Conservation (phyloP, 2,329 filamentous ascomycete species). For the Xylariaceae sp. region DNA sequence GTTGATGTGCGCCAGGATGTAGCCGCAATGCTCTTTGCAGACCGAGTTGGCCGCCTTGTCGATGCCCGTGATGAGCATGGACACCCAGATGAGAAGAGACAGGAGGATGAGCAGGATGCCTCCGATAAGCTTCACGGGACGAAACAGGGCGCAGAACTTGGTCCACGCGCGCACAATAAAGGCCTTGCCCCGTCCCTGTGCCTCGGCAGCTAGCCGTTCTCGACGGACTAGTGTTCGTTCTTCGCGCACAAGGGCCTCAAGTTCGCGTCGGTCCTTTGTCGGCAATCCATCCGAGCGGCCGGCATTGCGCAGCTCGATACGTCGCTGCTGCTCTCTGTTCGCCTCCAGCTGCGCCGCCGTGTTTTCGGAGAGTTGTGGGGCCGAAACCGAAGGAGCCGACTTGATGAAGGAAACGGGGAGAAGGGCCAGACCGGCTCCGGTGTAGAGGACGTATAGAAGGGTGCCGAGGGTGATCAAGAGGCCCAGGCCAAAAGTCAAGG, state of each 20-base stretch:
- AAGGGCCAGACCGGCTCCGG: conserved; percentile 79
- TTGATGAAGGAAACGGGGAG: conserved; percentile 90
- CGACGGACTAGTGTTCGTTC: conserved; percentile 88
- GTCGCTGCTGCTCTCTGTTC: conserved; percentile 87
- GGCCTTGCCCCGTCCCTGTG: conserved; percentile 69
- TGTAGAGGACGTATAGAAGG: conserved; percentile 82
- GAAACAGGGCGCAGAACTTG: conserved; percentile 74
- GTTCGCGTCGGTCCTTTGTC: conserved; percentile 79
- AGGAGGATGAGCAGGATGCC: conserved; percentile 73
- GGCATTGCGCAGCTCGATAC: conserved; percentile 79
- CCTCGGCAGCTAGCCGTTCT: conserved; percentile 79
- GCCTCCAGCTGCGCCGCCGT: conserved; percentile 76
- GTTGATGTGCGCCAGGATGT: conserved; percentile 79
- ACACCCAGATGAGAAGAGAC: conserved; percentile 72
- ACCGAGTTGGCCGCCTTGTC: conserved; percentile 96
- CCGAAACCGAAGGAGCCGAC: conserved; percentile 79
- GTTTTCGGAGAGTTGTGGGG: conserved; percentile 68
- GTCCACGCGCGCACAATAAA: conserved; percentile 71
- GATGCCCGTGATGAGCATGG: conserved; percentile 91
- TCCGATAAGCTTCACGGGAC: conserved; percentile 81
- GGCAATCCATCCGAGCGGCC: conserved; percentile 71
- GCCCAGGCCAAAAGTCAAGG: conserved; percentile 82
- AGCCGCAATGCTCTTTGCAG: conserved; percentile 86
- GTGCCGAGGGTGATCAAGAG: conserved; percentile 85
- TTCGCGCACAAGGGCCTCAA: conserved; percentile 81